Percentiles rank a stretch among this genome's conserved stretches.
Conservation (phyloP, 208 protist genomes). For the Angomonas deanei region DNA sequence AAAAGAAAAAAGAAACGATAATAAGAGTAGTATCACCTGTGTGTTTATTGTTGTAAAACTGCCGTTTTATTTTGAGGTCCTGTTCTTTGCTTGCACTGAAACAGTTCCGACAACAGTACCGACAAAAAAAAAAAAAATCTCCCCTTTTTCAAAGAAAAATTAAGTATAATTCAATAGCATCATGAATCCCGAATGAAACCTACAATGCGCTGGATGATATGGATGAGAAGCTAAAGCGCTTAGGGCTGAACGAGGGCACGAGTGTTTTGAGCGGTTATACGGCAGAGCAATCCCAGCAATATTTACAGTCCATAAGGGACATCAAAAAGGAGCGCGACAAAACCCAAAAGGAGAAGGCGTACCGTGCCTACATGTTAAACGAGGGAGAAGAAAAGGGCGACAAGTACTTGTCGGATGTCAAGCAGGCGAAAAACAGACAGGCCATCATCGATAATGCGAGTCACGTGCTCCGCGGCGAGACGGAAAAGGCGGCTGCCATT, state of each 20-base stretch:
- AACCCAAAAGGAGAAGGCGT: constrained; percentile 52
- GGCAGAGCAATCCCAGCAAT: constrained; percentile 18
- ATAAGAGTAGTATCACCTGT: too few relatives aligned
- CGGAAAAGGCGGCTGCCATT: constrained; percentile 6
- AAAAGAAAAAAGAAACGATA: too few relatives aligned
- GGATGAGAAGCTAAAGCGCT: constrained; percentile 71
- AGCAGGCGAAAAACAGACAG: constrained; percentile 8
- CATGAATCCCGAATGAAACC: constrained; percentile 27
- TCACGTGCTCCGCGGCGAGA: constrained; percentile 27
- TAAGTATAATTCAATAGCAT: not conserved
- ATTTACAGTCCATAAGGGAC: constrained; percentile 46
- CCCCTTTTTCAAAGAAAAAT: not conserved
- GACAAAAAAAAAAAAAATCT: not conserved
- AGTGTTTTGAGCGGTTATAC: constrained; percentile 4
- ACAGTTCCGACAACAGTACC: constrained; percentile 1
- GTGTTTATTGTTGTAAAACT: too few relatives aligned
- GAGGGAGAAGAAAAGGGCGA: constrained; percentile 38
- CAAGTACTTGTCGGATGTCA: constrained; percentile 14
- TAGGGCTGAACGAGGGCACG: constrained; percentile 38
- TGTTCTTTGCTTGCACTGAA: not conserved
- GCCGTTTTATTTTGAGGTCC: too few relatives aligned
- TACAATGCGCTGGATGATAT: constrained; percentile 46
- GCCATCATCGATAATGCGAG: constrained; percentile 30
- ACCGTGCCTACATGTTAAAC: constrained; percentile 37
- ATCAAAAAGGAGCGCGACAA: constrained; percentile 43